Evolutionary conservation across 2,329 filamentous ascomycete genomes (phyloP).

Genomic region (Akanthomyces uredinophilus): DNA sequence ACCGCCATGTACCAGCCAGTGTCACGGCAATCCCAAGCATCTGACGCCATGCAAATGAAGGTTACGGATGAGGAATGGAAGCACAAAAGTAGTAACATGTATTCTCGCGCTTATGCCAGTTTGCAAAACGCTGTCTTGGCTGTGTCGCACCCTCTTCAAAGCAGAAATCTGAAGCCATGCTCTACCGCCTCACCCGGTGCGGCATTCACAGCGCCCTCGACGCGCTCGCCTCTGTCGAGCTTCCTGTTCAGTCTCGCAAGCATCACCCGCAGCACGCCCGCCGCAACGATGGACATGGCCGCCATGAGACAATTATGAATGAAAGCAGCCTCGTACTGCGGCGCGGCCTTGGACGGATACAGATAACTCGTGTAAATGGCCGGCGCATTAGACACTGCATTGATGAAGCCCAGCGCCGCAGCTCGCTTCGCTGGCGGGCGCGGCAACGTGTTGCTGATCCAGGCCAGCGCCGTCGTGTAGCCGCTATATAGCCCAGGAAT

Average conservation of each 20-base stretch:
- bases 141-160: conserved; percentile 31
- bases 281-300: conserved; percentile 58
- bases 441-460: conserved; percentile 72
- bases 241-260: conserved; percentile 63
- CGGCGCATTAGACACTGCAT: conserved; percentile 50
- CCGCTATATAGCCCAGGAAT: conserved; percentile 57
- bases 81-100: no score
- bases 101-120: no score
- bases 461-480: conserved; percentile 64
- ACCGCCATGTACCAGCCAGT: no score
- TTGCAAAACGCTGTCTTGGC: background rate
- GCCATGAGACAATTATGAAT: conserved; percentile 63
- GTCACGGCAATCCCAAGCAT: no score
- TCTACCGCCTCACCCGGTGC: conserved; percentile 50
- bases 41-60: no score
- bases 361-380: conserved; percentile 67
- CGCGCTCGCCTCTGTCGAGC: conserved; percentile 57
- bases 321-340: conserved; percentile 53
- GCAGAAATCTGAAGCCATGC: conserved; percentile 62
- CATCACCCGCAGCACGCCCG: conserved; percentile 57
- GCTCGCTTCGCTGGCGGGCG: conserved; percentile 69
- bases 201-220: conserved; percentile 51
- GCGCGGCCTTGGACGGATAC: conserved; percentile 49
- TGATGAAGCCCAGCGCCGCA: conserved; percentile 68
- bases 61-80: no score